Conservation (phyloP, 2,329 filamentous ascomycete genomes). For the Fusarium nisikadoi region DNA sequence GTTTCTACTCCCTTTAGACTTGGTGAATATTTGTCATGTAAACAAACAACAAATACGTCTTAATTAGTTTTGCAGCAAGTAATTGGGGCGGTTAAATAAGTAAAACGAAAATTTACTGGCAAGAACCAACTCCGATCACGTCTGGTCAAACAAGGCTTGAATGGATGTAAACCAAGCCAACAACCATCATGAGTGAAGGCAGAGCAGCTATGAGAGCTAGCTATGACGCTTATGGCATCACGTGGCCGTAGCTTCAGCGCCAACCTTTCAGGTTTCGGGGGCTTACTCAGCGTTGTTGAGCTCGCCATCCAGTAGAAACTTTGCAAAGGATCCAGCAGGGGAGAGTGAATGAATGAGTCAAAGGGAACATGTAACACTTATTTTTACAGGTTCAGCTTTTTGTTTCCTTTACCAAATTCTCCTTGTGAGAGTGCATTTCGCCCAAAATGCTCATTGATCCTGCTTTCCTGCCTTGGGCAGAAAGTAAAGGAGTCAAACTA, state of each 20-base stretch:
- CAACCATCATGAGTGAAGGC: slow-evolving; percentile 16
- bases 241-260: slow-evolving; percentile 11
- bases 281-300: slow-evolving; percentile 24
- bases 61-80: not conserved
- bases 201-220: slow-evolving; percentile 7
- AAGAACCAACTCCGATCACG: not conserved
- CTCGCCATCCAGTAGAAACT: slow-evolving; percentile 32
- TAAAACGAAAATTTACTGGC: not conserved
- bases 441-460: slow-evolving; percentile 38
- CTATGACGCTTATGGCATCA: slow-evolving; percentile 34
- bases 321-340: not conserved
- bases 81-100: not conserved
- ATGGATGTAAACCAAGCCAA: slow-evolving; percentile 1
- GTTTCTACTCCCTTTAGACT: slow-evolving; percentile 18
- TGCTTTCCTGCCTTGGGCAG: slow-evolving; percentile 72
- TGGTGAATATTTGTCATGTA: not conserved
- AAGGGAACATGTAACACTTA: not conserved
- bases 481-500: slow-evolving; percentile 48
- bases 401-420: not conserved
- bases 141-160: not conserved
- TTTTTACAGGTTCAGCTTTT: not conserved
- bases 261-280: not conserved
- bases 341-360: slow-evolving; percentile 21
- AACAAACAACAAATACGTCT: not conserved
- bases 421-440: not conserved